Base-by-base conservation (phyloP, 75 land plant genomes). In the Gnetum montanum region DNA sequence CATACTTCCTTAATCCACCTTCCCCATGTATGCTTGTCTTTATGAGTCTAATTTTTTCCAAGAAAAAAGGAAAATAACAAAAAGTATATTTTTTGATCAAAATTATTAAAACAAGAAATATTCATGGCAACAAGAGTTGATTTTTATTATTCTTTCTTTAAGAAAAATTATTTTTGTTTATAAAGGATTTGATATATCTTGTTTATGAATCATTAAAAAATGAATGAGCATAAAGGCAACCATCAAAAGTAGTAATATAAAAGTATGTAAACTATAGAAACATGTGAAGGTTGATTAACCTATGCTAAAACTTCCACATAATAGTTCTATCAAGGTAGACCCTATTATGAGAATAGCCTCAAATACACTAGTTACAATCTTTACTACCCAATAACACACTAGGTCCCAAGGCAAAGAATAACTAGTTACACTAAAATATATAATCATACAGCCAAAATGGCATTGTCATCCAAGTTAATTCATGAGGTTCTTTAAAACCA, bases 251-350 rank as follows among this genome's bases (percentile, higher is more conserved):
- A 38, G 37, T 49, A 61, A 49, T 61, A 61, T n/a, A 46, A 61
- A 61, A 61, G 63, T 48, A 41, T 61, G 63, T 49, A 61, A 61
- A 48, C 54, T 61, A 47, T 30, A 27, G 37, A 59, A 61, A 61
- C 35, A 25, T 22, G 63, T 61, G 41, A 61, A 49, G 35, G 63
- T 61, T 5, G 53, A 61, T 61, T 61, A 27, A 29, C 53, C 53
- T 2, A 48, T 23, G 47, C 63, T 49, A 61, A 34, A 37, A 43
- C 31, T 45, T 59, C 43, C 48, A 11, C 3, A 12, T 59, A 59
- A 59, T 59, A 59, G 31, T 23, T 59, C 38, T 1, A 55, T 38
- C 58, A 55, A 55, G 15, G 54, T 5, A 13, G 25, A 55, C n/a
- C 58, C 58, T 55, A 55, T 0, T 55, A 34, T 1, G 1, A 1